Base-by-base conservation (phyloP, 768 basidiomycete genomes). In the Agrocybe pediades region DNA sequence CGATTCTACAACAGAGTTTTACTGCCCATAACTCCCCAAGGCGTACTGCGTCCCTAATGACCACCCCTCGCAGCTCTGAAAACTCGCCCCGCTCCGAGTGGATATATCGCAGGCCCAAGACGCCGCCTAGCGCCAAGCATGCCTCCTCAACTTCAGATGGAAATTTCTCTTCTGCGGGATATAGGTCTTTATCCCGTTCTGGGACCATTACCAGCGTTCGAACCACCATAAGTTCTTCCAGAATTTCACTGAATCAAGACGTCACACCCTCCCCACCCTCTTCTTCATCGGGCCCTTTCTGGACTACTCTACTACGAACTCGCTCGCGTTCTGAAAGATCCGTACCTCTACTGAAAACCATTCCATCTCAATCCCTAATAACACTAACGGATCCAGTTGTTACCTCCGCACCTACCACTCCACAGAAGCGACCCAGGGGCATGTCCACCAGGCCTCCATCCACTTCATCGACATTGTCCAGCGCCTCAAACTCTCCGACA, bases 71-170 rank as follows among this genome's bases (percentile, higher is more conserved):
- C 46, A 63, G 40, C 39, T 16, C 40, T 36, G 51, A 54, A 39
- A 56, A 54, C 41, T 59, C 67, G 43, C 62, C 68, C 36, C 69
- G 68, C 27, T 71, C 73, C 19, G 75, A 78, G 60, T 81, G 79
- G 79, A 70, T 81, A 42, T 78, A 79, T 58, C 75, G 79, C 41
- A 72, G 68, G 26, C 74, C 76, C 42, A 75, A 70, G 60, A 65
- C 72, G 9, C 57, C 72, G 40, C 49, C n/a, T 45, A 68, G 50
- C 61, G 58, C 39, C 49, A 61, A 24, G 54, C 62, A 41, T 61
- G 61, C 20, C 59, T 53, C 55, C 56, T 50, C 60, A 51, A 50
- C 59, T 57, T 58, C 62, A 58, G 56, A 61, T 27, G 60, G 68
- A 23, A 61, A 64, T 24, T 64, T 57, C 25, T 65, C 72, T 44